A percentile compares a stretch with the other conserved stretches of the same genome.
phyloP scores from a whole-genome alignment of 352 stramenopile species.

The Thalassiosira mediterranea region DNA sequence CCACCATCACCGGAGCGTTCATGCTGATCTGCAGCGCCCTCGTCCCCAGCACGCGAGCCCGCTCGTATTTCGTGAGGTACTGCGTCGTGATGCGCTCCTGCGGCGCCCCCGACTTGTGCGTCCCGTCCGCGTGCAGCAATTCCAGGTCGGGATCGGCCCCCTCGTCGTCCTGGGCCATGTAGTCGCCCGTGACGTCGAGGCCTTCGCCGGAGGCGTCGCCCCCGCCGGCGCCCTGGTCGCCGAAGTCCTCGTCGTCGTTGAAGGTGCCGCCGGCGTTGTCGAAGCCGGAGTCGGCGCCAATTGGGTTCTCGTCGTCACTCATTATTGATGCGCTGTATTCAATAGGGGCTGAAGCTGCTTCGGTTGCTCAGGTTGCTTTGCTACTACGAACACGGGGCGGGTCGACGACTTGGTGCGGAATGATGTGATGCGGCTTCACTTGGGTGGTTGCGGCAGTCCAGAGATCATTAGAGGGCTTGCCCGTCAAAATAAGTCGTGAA shows the following conservation, averaged over 20 bases:
- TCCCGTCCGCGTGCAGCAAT: slow-evolving; percentile 32
- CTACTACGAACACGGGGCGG: no score
- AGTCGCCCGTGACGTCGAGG: slow-evolving; percentile 74
- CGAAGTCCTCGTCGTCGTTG: slow-evolving; percentile 58
- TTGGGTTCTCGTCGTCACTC: slow-evolving; percentile 82
- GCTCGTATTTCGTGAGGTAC: slow-evolving; percentile 99
- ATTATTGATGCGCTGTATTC: no score
- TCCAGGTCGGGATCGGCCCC: slow-evolving; percentile 24
- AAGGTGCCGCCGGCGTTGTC: slow-evolving; percentile 78
- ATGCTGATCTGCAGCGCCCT: slow-evolving; percentile 97
- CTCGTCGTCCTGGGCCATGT: slow-evolving; percentile 43
- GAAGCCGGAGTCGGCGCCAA: slow-evolving; percentile 65
- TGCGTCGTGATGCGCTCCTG: slow-evolving; percentile 92
- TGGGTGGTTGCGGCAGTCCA: no score
- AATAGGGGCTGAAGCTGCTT: no score
- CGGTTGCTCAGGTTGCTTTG: no score
- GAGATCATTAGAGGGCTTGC: no score
- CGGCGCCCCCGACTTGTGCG: slow-evolving; percentile 39
- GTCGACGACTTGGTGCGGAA: no score
- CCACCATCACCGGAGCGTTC: slow-evolving; percentile 86
- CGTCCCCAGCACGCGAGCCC: slow-evolving; percentile 96
- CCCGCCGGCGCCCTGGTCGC: slow-evolving; percentile 31
- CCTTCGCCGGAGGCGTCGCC: slow-evolving; percentile 43
- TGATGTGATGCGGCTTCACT: no score
- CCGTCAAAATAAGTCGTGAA: no score